phyloP scores from a whole-genome alignment of 306 rosid species.

The Urtica urens region DNA sequence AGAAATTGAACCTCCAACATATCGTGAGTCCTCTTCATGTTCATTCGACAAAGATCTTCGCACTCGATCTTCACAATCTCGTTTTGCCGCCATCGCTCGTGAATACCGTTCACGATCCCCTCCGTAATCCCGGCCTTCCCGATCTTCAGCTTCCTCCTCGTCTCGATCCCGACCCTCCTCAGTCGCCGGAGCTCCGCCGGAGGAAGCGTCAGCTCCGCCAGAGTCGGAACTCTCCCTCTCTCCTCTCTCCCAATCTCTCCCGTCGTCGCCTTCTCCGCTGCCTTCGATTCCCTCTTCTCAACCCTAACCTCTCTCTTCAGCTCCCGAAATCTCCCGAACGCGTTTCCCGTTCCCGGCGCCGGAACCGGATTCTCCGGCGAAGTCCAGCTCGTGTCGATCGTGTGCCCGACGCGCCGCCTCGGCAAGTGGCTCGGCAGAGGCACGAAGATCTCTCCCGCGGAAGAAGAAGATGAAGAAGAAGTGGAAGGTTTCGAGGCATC shows the following conservation, averaged over 20 bases:
- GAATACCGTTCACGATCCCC: slow-evolving; percentile 81
- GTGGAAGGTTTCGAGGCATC: slow-evolving; percentile 2
- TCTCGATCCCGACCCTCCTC: slow-evolving; percentile 32
- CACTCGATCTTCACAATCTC: slow-evolving; percentile 68
- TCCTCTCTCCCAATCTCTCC: slow-evolving; percentile 15
- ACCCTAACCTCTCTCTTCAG: slow-evolving; percentile 29
- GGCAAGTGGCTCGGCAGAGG: slow-evolving; percentile 54
- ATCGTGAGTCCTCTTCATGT: slow-evolving; percentile 93
- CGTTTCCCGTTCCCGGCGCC: slow-evolving; percentile 46
- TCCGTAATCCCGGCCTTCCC: slow-evolving; percentile 92
- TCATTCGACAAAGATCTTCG: slow-evolving; percentile 61
- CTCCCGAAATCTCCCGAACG: slow-evolving; percentile 33
- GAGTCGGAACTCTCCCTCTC: slow-evolving; percentile 43
- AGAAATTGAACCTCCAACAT: slow-evolving; percentile 55
- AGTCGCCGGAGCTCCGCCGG: slow-evolving; percentile 47
- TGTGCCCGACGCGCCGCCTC: slow-evolving; percentile 54
- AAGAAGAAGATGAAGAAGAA: slow-evolving; percentile 31
- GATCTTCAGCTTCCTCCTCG: slow-evolving; percentile 55
- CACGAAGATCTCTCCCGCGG: slow-evolving; percentile 68
- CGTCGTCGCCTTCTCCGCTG: slow-evolving; percentile 3
- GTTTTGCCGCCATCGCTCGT: slow-evolving; percentile 66
- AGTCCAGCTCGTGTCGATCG: slow-evolving; percentile 72
- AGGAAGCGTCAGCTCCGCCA: slow-evolving; percentile 72
- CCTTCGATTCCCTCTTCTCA: slow-evolving; percentile 13
- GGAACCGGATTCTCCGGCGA: slow-evolving; percentile 73